Conservation (phyloP, 1,139 yeast species). For the Yamadazyma trypodendri region DNA sequence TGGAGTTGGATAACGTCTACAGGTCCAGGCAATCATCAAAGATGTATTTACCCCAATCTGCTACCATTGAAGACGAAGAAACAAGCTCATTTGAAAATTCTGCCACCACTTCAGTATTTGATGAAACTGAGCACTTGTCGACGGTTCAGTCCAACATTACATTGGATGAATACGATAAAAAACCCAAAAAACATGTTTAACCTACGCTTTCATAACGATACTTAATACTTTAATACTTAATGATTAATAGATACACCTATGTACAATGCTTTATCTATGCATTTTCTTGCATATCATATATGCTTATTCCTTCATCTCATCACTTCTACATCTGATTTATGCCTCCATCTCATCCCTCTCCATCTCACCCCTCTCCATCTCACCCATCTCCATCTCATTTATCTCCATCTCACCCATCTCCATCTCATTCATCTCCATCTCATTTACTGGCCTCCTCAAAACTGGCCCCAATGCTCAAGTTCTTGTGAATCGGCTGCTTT, state of each 20-base stretch:
- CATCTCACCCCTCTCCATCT: not conserved
- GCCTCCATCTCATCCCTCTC: not conserved
- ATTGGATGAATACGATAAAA: slow-evolving; percentile 15
- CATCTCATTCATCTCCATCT: not conserved
- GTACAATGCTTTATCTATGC: not conserved
- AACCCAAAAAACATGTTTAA: slow-evolving; percentile 10
- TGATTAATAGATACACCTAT: slow-evolving; percentile 8
- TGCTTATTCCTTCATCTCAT: not conserved
- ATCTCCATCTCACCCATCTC: not conserved
- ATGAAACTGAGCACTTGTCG: slow-evolving; percentile 20
- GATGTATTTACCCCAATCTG: slow-evolving; percentile 16
- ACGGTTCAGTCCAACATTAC: slow-evolving; percentile 16
- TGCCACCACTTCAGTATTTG: slow-evolving; percentile 44
- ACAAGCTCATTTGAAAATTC: slow-evolving; percentile 34
- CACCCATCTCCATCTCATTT: not conserved
- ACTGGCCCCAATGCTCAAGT: slow-evolving; percentile 55
- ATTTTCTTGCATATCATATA: not conserved
- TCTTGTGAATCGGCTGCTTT: slow-evolving; percentile 60
- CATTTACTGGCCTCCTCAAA: slow-evolving; percentile 26
- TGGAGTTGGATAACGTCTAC: slow-evolving; percentile 29
- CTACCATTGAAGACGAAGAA: slow-evolving; percentile 25
- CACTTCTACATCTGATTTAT: not conserved
- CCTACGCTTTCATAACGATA: slow-evolving; percentile 7
- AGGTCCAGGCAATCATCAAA: slow-evolving; percentile 37
- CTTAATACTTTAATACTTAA: slow-evolving; percentile 10